phyloP scores from a whole-genome alignment of 202 grass and related monocot genomes.

The Brachypodium distachyon region DNA sequence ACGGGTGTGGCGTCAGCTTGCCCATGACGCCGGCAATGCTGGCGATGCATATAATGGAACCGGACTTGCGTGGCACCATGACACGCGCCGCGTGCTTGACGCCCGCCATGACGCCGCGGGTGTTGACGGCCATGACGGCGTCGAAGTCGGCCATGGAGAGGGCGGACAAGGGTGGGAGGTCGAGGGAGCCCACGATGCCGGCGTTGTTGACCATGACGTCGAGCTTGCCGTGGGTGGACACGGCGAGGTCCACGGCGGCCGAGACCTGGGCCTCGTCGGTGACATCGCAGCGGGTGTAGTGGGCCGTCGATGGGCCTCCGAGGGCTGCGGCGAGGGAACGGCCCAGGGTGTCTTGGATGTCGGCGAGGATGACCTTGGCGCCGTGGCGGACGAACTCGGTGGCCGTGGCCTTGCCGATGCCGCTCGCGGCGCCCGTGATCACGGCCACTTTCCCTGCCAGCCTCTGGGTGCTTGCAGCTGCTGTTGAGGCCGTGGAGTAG shows the following conservation, averaged over 20 bases:
- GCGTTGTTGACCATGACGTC: conserved; percentile 67
- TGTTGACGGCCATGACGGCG: conserved; percentile 31
- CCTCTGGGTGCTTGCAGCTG: too few species aligned
- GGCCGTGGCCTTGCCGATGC: not conserved
- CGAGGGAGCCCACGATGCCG: not conserved
- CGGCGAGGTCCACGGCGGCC: conserved; percentile 31
- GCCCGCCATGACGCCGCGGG: conserved; percentile 24
- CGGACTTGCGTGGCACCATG: conserved; percentile 30
- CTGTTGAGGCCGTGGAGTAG: too few species aligned
- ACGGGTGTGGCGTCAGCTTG: not conserved
- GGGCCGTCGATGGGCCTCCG: not conserved
- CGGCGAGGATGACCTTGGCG: conserved; percentile 2
- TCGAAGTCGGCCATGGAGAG: conserved; percentile 45
- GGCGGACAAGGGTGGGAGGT: not conserved
- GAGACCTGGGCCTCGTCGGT: conserved; percentile 46
- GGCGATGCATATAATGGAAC: conserved; percentile 56
- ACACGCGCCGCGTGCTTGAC: conserved; percentile 66
- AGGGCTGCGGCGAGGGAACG: conserved; percentile 3
- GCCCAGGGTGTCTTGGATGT: conserved; percentile 4
- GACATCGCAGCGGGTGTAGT: conserved; percentile 36
- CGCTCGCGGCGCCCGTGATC: not conserved
- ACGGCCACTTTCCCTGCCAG: not conserved
- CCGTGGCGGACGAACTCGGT: not conserved
- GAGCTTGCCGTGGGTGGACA: conserved; percentile 31
- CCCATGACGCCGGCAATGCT: conserved; percentile 25